Evolutionary conservation across 257 asterid species (phyloP).

Genomic region (Lavandula angustifolia): DNA sequence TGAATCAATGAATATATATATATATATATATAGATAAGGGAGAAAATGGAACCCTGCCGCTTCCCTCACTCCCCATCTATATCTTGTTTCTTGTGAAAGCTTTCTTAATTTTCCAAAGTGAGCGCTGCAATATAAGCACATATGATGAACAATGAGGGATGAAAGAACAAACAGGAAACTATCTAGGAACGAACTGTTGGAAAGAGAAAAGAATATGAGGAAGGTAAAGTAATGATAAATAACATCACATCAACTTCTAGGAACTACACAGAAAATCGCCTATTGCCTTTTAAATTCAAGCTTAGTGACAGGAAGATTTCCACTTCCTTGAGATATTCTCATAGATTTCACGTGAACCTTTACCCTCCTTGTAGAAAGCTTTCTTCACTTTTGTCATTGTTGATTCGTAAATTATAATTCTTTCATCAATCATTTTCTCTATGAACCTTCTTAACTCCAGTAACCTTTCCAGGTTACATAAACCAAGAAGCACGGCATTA

Average conservation of each 20-base stretch:
- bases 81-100: background rate
- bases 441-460: slow-evolving; percentile 59
- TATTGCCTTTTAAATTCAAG: slow-evolving; percentile 14
- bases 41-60: slow-evolving; percentile 12
- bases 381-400: slow-evolving; percentile 62
- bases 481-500: slow-evolving; percentile 68
- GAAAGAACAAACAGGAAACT: slow-evolving; percentile 13
- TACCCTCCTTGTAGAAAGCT: slow-evolving; percentile 53
- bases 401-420: slow-evolving; percentile 53
- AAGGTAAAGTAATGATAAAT: slow-evolving; percentile 19
- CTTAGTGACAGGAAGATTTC: slow-evolving; percentile 45
- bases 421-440: slow-evolving; percentile 64
- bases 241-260: slow-evolving; percentile 19
- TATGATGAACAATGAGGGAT: background rate
- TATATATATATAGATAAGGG: background rate
- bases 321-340: slow-evolving; percentile 59
- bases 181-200: slow-evolving; percentile 16
- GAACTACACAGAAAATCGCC: slow-evolving; percentile 17
- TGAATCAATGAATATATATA: background rate
- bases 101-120: slow-evolving; percentile 7
- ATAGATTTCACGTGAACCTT: slow-evolving; percentile 50
- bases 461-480: slow-evolving; percentile 58
- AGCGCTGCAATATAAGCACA: background rate
- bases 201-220: slow-evolving; percentile 12
- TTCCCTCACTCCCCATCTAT: slow-evolving; percentile 3